phyloP scores from a whole-genome alignment of 2,329 filamentous ascomycete genomes.

The Penicillium sp. region DNA sequence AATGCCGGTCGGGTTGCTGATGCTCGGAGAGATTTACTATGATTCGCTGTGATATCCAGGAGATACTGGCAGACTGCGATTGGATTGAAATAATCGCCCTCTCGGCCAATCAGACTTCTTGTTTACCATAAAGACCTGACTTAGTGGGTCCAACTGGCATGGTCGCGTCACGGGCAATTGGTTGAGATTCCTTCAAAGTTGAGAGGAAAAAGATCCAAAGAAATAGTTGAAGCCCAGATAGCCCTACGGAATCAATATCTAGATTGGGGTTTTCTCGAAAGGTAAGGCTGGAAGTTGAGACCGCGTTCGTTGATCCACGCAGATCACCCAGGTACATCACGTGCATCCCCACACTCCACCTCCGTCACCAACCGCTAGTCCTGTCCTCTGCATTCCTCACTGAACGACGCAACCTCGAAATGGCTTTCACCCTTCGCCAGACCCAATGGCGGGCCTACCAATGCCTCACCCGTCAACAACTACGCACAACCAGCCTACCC shows the following conservation, averaged over 20 bases:
- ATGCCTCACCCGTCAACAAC: slow-evolving; percentile 23
- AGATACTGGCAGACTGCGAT: neutral
- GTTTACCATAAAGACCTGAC: neutral
- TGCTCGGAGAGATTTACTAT: neutral
- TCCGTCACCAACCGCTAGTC: slow-evolving; percentile 14
- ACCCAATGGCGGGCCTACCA: slow-evolving; percentile 30
- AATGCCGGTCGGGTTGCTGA: neutral
- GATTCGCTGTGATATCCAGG: neutral
- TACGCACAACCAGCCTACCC: slow-evolving; percentile 1
- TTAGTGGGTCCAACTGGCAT: neutral
- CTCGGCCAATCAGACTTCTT: neutral
- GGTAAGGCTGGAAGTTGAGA: too few relatives aligned
- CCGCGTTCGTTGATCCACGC: neutral
- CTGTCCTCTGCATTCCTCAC: slow-evolving; percentile 8
- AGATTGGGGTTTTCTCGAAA: too few relatives aligned
- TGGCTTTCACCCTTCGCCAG: slow-evolving; percentile 20
- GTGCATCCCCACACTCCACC: slow-evolving; percentile 23
- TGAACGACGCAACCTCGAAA: slow-evolving; percentile 9
- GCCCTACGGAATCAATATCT: too few relatives aligned
- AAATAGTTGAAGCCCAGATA: too few relatives aligned
- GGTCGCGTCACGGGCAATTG: too few relatives aligned
- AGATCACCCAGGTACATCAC: slow-evolving; percentile 20
- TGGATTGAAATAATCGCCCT: neutral
- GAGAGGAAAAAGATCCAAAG: too few relatives aligned
- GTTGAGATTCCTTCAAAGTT: too few relatives aligned